Evolutionary conservation across 75 land plant species (phyloP).

Genomic region (Sequoia sempervirens): DNA sequence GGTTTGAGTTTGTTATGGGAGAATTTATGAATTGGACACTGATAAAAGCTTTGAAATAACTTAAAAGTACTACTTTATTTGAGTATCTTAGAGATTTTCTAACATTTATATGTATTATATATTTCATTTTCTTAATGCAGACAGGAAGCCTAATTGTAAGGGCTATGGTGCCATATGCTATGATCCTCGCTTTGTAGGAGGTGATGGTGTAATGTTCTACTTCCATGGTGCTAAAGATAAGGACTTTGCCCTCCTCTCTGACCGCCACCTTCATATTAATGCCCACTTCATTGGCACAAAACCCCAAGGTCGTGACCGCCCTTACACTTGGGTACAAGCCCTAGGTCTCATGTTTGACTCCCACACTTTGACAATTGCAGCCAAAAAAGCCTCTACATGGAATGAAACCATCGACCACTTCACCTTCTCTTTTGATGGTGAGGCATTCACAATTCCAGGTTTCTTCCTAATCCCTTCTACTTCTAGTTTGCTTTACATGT

Average conservation of each 20-base stretch:
- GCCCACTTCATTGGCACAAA: slow-evolving; percentile 44
- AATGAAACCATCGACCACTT: slow-evolving; percentile 17
- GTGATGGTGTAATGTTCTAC: slow-evolving; percentile 37
- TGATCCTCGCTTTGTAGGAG: slow-evolving; percentile 23
- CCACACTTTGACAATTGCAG: slow-evolving; percentile 20
- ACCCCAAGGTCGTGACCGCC: slow-evolving; percentile 35
- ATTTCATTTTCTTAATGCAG: background rate
- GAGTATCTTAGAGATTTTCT: too few species aligned
- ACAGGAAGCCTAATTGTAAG: slow-evolving; percentile 20
- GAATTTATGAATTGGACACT: too few species aligned
- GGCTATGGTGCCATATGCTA: slow-evolving; percentile 23
- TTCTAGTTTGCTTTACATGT: too few species aligned
- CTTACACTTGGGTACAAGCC: slow-evolving; percentile 65
- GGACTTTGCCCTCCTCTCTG: slow-evolving; percentile 23
- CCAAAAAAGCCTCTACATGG: slow-evolving; percentile 23
- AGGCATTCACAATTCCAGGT: slow-evolving; percentile 14
- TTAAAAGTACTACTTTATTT: too few species aligned
- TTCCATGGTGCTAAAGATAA: slow-evolving; percentile 25
- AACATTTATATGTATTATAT: too few species aligned
- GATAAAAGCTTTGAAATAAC: too few species aligned
- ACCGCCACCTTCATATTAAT: slow-evolving; percentile 27
- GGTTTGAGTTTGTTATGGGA: too few species aligned
- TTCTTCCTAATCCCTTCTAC: too few species aligned
- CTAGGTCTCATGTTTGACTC: slow-evolving; percentile 37
- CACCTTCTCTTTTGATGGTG: slow-evolving; percentile 26